These are phyloP conservation scores for Chalara sp. DNA, from an alignment of 2,329 filamentous ascomycete genomes.

Conservation along the genomic window DNA sequence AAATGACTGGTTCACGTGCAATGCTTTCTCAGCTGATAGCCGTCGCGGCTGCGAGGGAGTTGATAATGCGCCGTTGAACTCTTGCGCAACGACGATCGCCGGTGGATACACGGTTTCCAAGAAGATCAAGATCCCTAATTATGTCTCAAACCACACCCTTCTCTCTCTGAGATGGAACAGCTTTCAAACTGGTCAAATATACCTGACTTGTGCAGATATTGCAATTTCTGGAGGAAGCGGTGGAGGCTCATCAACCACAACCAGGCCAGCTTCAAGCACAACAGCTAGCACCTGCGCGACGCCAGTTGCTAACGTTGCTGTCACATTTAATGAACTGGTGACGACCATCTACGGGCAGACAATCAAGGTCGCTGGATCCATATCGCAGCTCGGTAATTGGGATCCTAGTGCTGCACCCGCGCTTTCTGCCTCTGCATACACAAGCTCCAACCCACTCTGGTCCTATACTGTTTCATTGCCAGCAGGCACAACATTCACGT, in stretches of 20 bases:
- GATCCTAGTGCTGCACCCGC: slow-evolving; percentile 44
- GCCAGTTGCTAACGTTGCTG: slow-evolving; percentile 39
- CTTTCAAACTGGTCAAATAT: slow-evolving; percentile 47
- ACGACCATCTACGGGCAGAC: slow-evolving; percentile 55
- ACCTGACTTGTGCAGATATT: slow-evolving; percentile 47
- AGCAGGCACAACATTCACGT: slow-evolving; percentile 51
- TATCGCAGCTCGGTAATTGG: slow-evolving; percentile 56
- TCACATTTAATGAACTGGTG: slow-evolving; percentile 56
- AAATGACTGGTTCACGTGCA: slow-evolving; percentile 50
- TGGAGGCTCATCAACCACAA: background rate
- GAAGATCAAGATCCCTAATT: slow-evolving; percentile 27
- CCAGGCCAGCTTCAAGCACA: background rate
- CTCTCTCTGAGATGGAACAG: slow-evolving; percentile 48
- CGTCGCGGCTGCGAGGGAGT: background rate
- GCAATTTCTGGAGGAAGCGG: slow-evolving; percentile 28
- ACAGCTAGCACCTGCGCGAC: slow-evolving; percentile 33
- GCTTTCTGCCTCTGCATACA: slow-evolving; percentile 54
- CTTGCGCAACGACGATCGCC: slow-evolving; percentile 44
- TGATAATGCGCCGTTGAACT: slow-evolving; percentile 31
- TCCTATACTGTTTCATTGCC: slow-evolving; percentile 45
- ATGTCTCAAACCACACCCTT: slow-evolving; percentile 41
- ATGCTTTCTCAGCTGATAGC: slow-evolving; percentile 36
- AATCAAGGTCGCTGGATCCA: slow-evolving; percentile 58
- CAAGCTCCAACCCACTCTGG: slow-evolving; percentile 54
- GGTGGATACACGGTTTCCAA: slow-evolving; percentile 47